Evolutionary conservation across 345 rosid genomes (phyloP).

Genomic region (Reutealis trisperma): DNA sequence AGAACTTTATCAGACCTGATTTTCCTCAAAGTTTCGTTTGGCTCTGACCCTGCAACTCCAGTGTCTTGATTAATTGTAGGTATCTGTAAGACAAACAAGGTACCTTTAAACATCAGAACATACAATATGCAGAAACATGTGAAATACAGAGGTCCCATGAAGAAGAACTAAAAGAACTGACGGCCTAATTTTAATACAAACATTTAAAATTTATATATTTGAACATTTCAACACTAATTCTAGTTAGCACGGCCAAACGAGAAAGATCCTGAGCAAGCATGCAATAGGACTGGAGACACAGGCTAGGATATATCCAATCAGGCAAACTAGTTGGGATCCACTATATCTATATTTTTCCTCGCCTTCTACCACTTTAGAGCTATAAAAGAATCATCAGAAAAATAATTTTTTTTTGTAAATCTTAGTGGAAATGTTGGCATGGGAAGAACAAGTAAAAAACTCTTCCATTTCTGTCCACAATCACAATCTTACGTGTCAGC

Average conservation of each 20-base stretch:
- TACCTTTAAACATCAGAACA: neutral
- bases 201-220: neutral
- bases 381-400: neutral
- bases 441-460: neutral
- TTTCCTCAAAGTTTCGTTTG: conserved; percentile 58
- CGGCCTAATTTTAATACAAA: neutral
- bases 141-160: neutral
- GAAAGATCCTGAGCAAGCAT: neutral
- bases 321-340: neutral
- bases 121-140: neutral
- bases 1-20: conserved; percentile 63
- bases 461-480: no score
- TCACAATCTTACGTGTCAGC: neutral
- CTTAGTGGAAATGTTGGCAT: neutral
- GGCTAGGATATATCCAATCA: neutral
- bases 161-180: neutral
- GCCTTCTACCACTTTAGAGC: neutral
- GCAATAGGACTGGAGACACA: neutral
- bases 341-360: neutral
- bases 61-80: conserved; percentile 75
- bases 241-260: neutral
- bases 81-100: conserved; percentile 38
- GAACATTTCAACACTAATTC: neutral
- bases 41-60: conserved; percentile 60
- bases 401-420: neutral